phyloP scores from a whole-genome alignment of 2,329 filamentous ascomycete species.

The Epichloe scottii region DNA sequence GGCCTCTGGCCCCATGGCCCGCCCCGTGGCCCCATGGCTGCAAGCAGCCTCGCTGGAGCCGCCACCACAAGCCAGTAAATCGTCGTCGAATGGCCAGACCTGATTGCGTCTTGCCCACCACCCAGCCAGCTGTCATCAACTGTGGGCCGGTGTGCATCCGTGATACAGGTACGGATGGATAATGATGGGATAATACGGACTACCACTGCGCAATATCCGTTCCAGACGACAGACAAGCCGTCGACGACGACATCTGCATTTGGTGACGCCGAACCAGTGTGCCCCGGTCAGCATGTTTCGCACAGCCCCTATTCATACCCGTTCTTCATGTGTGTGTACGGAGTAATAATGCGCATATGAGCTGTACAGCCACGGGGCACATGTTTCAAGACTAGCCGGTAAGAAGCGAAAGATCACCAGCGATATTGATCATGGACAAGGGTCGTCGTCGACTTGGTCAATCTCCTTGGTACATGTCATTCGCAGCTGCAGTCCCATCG shows the following conservation, averaged over 20 bases:
- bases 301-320: too few species aligned
- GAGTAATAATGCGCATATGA: background rate
- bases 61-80: constrained; percentile 3
- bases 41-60: constrained; percentile 8
- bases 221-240: background rate
- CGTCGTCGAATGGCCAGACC: background rate
- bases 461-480: background rate
- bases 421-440: background rate
- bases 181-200: too few species aligned
- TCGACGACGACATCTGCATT: too few species aligned
- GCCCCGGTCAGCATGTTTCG: background rate
- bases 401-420: background rate
- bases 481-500: background rate
- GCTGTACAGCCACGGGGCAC: background rate
- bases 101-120: background rate
- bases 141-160: background rate
- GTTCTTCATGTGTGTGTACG: background rate
- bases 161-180: constrained; percentile 2
- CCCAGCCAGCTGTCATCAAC: too few species aligned
- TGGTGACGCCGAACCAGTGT: too few species aligned
- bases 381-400: background rate
- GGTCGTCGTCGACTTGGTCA: background rate
- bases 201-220: background rate
- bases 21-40: constrained; percentile 1
- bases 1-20: background rate